A percentile compares a stretch with the other conserved stretches of the same genome.
Evolutionary conservation across 805 yeast species (phyloP).

Genomic region (Nakazawaea laoshanensis): DNA sequence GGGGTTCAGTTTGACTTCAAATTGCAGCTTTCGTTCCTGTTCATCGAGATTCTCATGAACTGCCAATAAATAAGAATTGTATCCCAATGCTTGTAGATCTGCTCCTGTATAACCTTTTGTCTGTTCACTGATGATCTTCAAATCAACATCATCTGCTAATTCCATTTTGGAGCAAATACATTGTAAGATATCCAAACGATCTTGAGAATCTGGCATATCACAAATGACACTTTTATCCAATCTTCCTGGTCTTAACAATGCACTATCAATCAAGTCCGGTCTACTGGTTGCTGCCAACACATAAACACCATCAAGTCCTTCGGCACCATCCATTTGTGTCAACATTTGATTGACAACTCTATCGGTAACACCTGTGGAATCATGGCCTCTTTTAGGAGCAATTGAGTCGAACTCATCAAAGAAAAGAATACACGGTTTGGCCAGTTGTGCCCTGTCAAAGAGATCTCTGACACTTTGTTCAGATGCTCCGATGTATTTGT

Average conservation of each 20-base stretch:
- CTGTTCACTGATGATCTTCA: slow-evolving; percentile 42
- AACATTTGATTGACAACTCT: slow-evolving; percentile 94
- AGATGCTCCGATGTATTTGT: slow-evolving; percentile 94
- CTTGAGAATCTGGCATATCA: slow-evolving; percentile 69
- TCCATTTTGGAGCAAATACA: slow-evolving; percentile 56
- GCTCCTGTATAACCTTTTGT: slow-evolving; percentile 90
- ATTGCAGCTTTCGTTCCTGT: slow-evolving; percentile 25
- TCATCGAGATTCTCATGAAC: slow-evolving; percentile 60
- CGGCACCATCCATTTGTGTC: slow-evolving; percentile 99
- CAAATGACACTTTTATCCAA: slow-evolving; percentile 88
- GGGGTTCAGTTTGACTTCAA: slow-evolving; percentile 12
- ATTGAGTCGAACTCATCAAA: slow-evolving; percentile 96
- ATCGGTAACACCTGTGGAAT: slow-evolving; percentile 96
- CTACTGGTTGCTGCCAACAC: slow-evolving; percentile 94
- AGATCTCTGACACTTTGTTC: slow-evolving; percentile 91
- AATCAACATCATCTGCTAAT: slow-evolving; percentile 39
- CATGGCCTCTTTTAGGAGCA: slow-evolving; percentile 97
- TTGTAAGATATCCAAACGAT: slow-evolving; percentile 63
- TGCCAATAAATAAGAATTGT: slow-evolving; percentile 85
- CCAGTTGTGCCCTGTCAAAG: slow-evolving; percentile 90
- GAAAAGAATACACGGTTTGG: slow-evolving; percentile 86
- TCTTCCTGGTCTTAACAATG: slow-evolving; percentile 91
- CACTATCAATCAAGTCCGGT: slow-evolving; percentile 94
- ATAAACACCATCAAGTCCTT: slow-evolving; percentile 93
- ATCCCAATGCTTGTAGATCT: slow-evolving; percentile 85